Conservation (phyloP, 768 basidiomycete genomes). For the Kwoniella heveanensis region DNA sequence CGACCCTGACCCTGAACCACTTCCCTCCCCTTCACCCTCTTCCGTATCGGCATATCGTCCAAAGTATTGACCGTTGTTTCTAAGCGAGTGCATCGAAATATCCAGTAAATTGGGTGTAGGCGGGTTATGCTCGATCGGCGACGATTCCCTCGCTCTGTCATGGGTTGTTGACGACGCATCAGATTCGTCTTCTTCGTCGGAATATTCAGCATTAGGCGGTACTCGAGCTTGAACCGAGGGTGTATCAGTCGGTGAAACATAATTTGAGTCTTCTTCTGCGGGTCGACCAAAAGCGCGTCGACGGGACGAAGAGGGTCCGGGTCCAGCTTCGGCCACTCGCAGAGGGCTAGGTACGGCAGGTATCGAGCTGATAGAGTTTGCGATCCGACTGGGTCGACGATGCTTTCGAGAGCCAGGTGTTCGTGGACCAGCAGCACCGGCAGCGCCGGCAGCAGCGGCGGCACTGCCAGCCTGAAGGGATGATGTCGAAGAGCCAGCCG, state of each 20-base stretch:
- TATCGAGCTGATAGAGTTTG: slow-evolving; percentile 31
- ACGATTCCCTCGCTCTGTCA: slow-evolving; percentile 22
- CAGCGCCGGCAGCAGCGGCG: not conserved
- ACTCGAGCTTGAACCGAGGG: slow-evolving; percentile 28
- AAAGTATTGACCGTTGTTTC: slow-evolving; percentile 38
- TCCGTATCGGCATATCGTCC: slow-evolving; percentile 31
- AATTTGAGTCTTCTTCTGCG: not conserved
- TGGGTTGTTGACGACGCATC: slow-evolving; percentile 8
- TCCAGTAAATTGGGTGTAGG: slow-evolving; percentile 59
- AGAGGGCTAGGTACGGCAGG: slow-evolving; percentile 41
- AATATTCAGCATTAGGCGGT: slow-evolving; percentile 14
- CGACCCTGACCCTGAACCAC: slow-evolving; percentile 31
- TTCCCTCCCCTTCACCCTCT: slow-evolving; percentile 24
- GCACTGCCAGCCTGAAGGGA: not conserved
- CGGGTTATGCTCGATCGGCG: slow-evolving; percentile 56
- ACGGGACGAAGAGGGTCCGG: slow-evolving; percentile 37
- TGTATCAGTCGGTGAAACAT: slow-evolving; percentile 44
- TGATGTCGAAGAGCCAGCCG: slow-evolving; percentile 25
- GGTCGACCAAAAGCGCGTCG: slow-evolving; percentile 32
- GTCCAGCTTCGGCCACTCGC: slow-evolving; percentile 37
- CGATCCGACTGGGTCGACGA: slow-evolving; percentile 17
- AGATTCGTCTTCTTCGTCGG: slow-evolving; percentile 17
- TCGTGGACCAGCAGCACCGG: not conserved
- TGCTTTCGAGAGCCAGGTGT: not conserved
- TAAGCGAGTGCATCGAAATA: slow-evolving; percentile 57